Conservation (phyloP, 179 eudicot species). For the Silene noctiflora region DNA sequence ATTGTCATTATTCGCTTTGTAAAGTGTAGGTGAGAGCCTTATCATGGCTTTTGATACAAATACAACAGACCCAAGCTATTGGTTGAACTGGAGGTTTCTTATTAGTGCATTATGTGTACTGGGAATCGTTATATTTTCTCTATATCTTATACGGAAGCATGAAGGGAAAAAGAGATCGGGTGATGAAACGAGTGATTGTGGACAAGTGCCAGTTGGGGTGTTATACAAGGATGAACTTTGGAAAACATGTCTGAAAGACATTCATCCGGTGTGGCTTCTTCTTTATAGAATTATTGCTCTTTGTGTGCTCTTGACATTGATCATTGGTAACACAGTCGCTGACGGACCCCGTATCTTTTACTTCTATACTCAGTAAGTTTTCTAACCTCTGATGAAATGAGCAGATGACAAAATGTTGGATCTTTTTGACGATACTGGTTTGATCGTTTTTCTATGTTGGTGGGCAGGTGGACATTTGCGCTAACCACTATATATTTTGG, state of each 20-base stretch:
- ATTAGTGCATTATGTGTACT: constrained; percentile 63
- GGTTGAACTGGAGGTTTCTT: constrained; percentile 93
- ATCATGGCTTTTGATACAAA: constrained; percentile 71
- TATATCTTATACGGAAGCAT: constrained; percentile 55
- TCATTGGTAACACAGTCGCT: constrained; percentile 42
- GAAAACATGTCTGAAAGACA: constrained; percentile 51
- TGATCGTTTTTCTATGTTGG: constrained; percentile 26
- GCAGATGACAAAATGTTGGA: neutral
- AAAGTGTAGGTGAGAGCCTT: constrained; percentile 11
- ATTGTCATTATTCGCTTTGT: constrained; percentile 15
- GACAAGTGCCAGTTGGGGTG: constrained; percentile 31
- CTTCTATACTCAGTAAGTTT: constrained; percentile 79
- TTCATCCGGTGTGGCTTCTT: constrained; percentile 73
- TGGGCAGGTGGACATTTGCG: constrained; percentile 83
- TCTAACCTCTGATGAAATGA: neutral
- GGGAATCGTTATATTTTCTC: constrained; percentile 35
- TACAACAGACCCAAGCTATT: constrained; percentile 68
- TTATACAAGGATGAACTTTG: constrained; percentile 65
- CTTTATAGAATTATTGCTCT: constrained; percentile 63
- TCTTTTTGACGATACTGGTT: constrained; percentile 4
- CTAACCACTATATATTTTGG: constrained; percentile 82
- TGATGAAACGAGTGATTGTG: constrained; percentile 27
- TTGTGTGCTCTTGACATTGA: constrained; percentile 47
- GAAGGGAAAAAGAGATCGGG: constrained; percentile 49
- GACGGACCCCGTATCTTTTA: constrained; percentile 53